A percentile compares a stretch with the other conserved stretches of the same genome.
These are phyloP conservation scores for Leccinum imitatum DNA, from an alignment of 768 basidiomycete genomes.

Conservation along the genomic window DNA sequence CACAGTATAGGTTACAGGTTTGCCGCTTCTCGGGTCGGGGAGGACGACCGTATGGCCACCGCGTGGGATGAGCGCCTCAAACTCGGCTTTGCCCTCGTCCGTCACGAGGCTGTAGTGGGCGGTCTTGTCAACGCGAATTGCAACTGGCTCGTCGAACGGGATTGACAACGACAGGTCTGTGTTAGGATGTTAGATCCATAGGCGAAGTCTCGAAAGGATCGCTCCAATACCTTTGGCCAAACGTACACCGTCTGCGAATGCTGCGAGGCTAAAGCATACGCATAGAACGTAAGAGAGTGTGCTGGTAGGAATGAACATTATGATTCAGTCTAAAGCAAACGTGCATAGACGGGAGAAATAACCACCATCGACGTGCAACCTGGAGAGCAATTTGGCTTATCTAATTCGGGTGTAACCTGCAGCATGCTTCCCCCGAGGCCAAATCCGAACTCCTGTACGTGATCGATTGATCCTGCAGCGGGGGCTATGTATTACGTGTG, in stretches of 20 bases:
- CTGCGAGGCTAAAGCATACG: neutral
- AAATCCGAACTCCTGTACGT: neutral
- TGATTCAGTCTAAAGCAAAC: neutral
- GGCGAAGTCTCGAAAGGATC: neutral
- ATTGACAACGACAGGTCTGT: conserved; percentile 14
- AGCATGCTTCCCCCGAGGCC: neutral
- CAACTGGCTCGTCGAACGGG: conserved; percentile 12
- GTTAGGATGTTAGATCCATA: neutral
- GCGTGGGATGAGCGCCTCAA: conserved; percentile 14
- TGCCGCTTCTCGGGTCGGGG: conserved; percentile 10
- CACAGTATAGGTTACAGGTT: conserved; percentile 14
- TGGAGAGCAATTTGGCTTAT: neutral
- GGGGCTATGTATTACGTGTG: neutral
- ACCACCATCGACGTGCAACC: neutral
- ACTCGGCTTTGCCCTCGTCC: conserved; percentile 14
- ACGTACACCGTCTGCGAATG: conserved; percentile 4
- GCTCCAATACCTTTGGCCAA: conserved; percentile 2
- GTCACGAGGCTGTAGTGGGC: conserved; percentile 12
- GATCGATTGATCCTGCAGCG: neutral
- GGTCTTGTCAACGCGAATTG: conserved; percentile 13
- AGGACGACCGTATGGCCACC: conserved; percentile 11
- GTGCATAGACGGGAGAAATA: neutral
- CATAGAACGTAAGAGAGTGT: neutral
- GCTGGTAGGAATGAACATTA: neutral
- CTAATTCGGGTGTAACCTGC: neutral